A percentile compares a stretch with the other conserved stretches of the same genome.
Conservation (phyloP, 116 monocot genomes). For the Papilionanthe hybrid region DNA sequence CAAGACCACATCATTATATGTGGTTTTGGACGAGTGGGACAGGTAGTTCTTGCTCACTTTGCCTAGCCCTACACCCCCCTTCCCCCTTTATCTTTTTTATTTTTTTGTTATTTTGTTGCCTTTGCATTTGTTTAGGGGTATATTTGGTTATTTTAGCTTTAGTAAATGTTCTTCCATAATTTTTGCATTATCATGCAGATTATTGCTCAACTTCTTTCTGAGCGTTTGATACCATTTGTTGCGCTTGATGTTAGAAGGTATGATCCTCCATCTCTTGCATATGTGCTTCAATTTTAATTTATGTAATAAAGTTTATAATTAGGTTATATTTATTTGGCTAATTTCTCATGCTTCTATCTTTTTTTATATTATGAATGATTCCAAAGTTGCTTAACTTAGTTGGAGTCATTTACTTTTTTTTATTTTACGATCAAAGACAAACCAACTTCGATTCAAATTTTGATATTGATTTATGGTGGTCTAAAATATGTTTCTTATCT, state of each 20-base stretch:
- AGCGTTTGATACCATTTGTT: conserved; percentile 95
- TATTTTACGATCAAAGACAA: background rate
- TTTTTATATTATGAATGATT: background rate
- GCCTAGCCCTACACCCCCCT: too few relatives aligned
- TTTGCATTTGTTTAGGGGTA: background rate
- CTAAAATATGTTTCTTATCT: too few relatives aligned
- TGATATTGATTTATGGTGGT: too few relatives aligned
- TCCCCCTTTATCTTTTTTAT: background rate
- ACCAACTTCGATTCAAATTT: too few relatives aligned
- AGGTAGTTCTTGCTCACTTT: conserved; percentile 36
- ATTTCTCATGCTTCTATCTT: background rate
- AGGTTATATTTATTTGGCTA: background rate
- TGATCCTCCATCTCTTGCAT: background rate
- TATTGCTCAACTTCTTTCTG: conserved; percentile 95
- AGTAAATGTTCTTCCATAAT: background rate
- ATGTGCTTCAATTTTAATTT: background rate
- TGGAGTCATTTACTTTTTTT: background rate
- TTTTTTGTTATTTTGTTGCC: background rate
- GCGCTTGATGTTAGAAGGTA: conserved; percentile 96
- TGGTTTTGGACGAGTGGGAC: conserved; percentile 97
- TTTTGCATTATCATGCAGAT: conserved; percentile 42
- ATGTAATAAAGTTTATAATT: background rate
- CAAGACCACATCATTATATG: conserved; percentile 98
- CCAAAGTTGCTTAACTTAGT: background rate
- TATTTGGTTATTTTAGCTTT: background rate